Base-by-base conservation (phyloP, 2,329 filamentous ascomycete species). In the Sphaerulina musiva region DNA sequence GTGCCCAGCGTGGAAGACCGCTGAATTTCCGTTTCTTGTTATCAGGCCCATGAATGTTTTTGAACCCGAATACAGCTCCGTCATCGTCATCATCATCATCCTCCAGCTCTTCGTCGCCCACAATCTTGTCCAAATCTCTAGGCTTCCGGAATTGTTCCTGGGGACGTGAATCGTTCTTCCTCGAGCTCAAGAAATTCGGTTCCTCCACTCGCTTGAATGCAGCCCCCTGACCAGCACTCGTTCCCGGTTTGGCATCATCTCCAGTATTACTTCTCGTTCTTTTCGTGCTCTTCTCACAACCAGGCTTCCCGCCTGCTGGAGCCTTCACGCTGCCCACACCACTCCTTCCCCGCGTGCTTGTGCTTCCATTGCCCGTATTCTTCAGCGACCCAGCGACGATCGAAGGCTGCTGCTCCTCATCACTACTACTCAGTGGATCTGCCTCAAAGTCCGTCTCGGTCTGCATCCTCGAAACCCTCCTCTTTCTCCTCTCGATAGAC, bases 341-440 rank as follows among this genome's bases (percentile, higher is more conserved):
- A n/a, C 38, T 26, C 40, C n/a, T 51, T 26, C 26, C 26, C 17
- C 38, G 20, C 20, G 38, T 49, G 31, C 23, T 44, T 31, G 41
- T 45, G 20, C n/a, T 44, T 20, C 48, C 40, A 32, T 44, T 44
- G 48, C 48, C 32, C 26, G 26, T 26, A 36, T 36, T 11, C n/a
- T 20, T 44, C 31, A 44, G 42, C n/a, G 7, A 2, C 17, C 10
- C 40, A 7, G 9, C 8, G 11, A 20, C 20, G 1, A 14, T 34
- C 17, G n/a, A 36, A 26, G 41, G 14, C 14, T 17, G 17, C 7
- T 31, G 34, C 8, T 52, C 50, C 17, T 12, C 36, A 14, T 52
- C 50, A 23, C 44, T 46, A 12, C 50, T 52, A 46, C 42, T 52
- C n/a, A 46, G 32, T 36, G 50, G 50, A 41, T 52, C 50, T 31